phyloP scores from a whole-genome alignment of 73 alveolate species.

The Uronychia setigera region DNA sequence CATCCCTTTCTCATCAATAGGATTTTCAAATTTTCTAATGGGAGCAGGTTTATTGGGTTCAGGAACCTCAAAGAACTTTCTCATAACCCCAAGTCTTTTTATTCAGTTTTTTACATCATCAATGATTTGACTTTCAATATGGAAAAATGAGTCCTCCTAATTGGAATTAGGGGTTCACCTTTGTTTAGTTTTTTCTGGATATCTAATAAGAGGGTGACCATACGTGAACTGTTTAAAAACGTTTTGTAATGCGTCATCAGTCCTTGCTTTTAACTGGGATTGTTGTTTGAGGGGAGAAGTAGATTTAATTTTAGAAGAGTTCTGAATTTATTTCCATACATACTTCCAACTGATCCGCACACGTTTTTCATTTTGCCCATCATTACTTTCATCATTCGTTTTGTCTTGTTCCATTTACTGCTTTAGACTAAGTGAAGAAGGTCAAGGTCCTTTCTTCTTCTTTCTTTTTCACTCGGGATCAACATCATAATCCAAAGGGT shows the following conservation, averaged over 20 bases:
- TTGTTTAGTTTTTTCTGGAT: not conserved
- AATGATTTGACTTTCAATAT: not conserved
- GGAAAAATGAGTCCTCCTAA: no score
- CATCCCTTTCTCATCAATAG: not conserved
- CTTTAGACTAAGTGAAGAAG: no score
- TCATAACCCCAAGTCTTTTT: not conserved
- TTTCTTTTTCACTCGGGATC: not conserved
- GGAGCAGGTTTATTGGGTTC: not conserved
- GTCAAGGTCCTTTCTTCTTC: not conserved
- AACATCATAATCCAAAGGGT: not conserved
- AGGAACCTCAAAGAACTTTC: not conserved
- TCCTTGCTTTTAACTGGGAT: not conserved
- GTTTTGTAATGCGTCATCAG: no score
- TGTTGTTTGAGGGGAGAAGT: not conserved
- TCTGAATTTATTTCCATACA: not conserved
- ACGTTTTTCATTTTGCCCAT: no score
- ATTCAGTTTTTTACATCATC: not conserved
- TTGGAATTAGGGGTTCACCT: no score
- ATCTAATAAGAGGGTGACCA: not conserved
- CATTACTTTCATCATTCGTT: no score
- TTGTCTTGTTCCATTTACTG: no score
- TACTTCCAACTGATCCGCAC: no score
- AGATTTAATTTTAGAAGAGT: not conserved
- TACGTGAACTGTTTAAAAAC: not conserved
- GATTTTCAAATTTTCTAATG: not conserved